Percentiles rank a stretch among this genome's conserved stretches.
Conservation (phyloP, 2,329 filamentous ascomycete genomes). For the Rhynchosporium secalis region DNA sequence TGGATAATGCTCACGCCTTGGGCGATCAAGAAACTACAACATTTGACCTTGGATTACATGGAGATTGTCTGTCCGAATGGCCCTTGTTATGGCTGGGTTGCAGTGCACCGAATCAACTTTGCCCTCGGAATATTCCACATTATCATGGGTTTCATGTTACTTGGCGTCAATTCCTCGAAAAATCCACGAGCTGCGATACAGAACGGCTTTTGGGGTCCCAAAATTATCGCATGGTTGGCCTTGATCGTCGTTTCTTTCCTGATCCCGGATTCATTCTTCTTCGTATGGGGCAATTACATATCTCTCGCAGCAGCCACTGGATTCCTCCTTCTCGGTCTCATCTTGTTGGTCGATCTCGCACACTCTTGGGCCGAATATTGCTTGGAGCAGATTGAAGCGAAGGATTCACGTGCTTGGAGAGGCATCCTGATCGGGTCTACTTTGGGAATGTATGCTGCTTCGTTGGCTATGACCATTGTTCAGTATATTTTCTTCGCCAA, state of each 20-base stretch:
- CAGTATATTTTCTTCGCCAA: constrained; percentile 96
- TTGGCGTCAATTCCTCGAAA: constrained; percentile 85
- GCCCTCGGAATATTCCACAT: constrained; percentile 93
- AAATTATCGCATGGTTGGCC: constrained; percentile 84
- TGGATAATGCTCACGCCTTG: constrained; percentile 99
- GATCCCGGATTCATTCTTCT: constrained; percentile 92
- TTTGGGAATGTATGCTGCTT: constrained; percentile 87
- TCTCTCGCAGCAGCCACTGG: constrained; percentile 85
- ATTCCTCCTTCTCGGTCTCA: constrained; percentile 88
- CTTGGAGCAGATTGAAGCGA: constrained; percentile 86
- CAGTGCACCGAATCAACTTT: constrained; percentile 97
- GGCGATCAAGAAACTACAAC: constrained; percentile 94
- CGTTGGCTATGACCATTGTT: constrained; percentile 89
- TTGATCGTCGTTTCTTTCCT: constrained; percentile 91
- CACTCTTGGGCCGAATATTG: constrained; percentile 98
- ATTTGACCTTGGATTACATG: constrained; percentile 92
- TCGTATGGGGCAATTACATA: constrained; percentile 94
- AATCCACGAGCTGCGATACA: constrained; percentile 86
- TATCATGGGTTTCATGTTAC: constrained; percentile 76
- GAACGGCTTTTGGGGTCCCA: constrained; percentile 99
- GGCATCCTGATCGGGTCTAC: constrained; percentile 88
- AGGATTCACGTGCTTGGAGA: constrained; percentile 82
- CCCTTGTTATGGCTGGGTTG: constrained; percentile 92
- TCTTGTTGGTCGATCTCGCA: constrained; percentile 90
- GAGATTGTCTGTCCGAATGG: constrained; percentile 90